Evolutionary conservation across 257 asterid species (phyloP), one percentile per base, ranked within the genome.

Genomic region (Leptodermis oblonga): DNA sequence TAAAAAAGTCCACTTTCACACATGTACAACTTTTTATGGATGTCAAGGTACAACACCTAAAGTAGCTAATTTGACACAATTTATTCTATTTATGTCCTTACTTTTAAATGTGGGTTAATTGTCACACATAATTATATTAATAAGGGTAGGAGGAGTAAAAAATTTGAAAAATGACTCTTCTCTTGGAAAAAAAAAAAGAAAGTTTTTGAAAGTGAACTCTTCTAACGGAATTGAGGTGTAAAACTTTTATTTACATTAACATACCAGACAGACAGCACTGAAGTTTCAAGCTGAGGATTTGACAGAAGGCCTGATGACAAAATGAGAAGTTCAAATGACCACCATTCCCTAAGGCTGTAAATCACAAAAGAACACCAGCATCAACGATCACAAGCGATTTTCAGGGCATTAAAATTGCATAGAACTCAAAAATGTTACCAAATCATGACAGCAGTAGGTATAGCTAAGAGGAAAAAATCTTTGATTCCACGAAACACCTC

Each of bases 291-390:
- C 54, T 73, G 75, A 33, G 92, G 87, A 59, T 89, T 80, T 1
- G 91, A 84, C 12, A 89, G 64, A 55, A 89, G 78, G 13, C 89
- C 90, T 39, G 92, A 82, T 17, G 83, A 68, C 79, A 89, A 53
- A 72, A 82, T 70, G 42, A 87, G 79, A 52, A 87, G 65, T 68
- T 87, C 96, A 7, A 75, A 76, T 13, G 92, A 78, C 96, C 96
- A 89, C 87, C 90, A 87, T 76, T 89, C 84, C n/a, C n/a, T n/a
- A 11, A 89, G 77, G 70, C 96, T 87, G 67, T 73, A n/a, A 76
- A 31, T 26, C 25, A 77, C 0, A 1, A 31, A 18, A 14, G 48
- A 45, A 52, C 8, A 36, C 4, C 15, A 48, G 3, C 1, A 41
- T 58, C 33, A 63, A 34, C 0, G 1, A 46, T 45, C 23, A 56